A percentile compares a stretch with the other conserved stretches of the same genome.
These are phyloP conservation scores for Benincasa hispida DNA, from an alignment of 306 rosid genomes.

Conservation along the genomic window DNA sequence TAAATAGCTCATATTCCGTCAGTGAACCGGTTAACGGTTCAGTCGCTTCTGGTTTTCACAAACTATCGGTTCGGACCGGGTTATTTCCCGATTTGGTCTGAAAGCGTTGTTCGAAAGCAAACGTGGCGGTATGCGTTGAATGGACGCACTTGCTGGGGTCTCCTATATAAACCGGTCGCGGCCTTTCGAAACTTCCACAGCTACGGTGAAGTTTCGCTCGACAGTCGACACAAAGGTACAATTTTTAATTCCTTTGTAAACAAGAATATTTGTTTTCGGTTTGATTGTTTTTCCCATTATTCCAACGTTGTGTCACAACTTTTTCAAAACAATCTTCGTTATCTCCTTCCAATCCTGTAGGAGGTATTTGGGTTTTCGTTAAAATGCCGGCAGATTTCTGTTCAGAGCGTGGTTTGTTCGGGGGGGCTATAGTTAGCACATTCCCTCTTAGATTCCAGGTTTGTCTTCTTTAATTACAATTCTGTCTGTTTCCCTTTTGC, in stretches of 20 bases:
- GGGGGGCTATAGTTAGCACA: constrained; percentile 48
- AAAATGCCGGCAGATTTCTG: constrained; percentile 36
- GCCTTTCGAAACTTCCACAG: not conserved
- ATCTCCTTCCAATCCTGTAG: not conserved
- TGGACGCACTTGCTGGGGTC: not conserved
- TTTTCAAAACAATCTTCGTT: not conserved
- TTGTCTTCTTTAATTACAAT: not conserved
- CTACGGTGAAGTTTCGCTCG: not conserved
- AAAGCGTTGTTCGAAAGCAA: not conserved
- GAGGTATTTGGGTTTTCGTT: not conserved
- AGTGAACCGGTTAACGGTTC: not conserved
- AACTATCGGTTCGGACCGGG: not conserved
- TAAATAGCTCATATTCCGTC: too few relatives aligned
- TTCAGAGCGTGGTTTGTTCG: constrained; percentile 45
- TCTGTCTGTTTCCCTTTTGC: not conserved
- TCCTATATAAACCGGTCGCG: not conserved
- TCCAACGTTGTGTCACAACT: not conserved
- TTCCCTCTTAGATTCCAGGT: constrained; percentile 75
- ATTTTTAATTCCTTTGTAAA: not conserved
- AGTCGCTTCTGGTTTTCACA: not conserved
- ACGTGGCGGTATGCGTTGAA: not conserved
- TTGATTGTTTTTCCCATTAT: not conserved
- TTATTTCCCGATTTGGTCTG: not conserved
- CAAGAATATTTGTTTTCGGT: not conserved
- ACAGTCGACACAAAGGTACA: not conserved